Conservation (phyloP, 2,329 filamentous ascomycete species). For the Cytospora paraplurivora region DNA sequence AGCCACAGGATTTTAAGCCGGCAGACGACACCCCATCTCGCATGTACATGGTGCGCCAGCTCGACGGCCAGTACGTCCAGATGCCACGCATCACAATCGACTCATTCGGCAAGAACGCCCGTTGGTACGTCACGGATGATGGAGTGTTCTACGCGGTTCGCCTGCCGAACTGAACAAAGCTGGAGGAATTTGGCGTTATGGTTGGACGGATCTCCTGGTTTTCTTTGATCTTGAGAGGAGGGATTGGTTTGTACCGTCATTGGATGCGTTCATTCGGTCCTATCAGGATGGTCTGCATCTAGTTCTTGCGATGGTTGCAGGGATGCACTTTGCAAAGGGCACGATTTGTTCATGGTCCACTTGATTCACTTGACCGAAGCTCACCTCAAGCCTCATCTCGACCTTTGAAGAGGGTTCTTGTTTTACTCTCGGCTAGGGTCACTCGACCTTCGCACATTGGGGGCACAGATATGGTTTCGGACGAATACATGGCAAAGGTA, state of each 20-base stretch:
- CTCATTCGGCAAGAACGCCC: conserved; percentile 51
- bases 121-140: conserved; percentile 61
- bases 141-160: conserved; percentile 65
- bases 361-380: conserved; percentile 7
- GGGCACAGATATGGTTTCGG: conserved; percentile 3
- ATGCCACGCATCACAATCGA: conserved; percentile 63
- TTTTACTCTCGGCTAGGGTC: not conserved
- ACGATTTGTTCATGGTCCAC: not conserved
- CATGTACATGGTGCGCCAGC: conserved; percentile 63
- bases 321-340: conserved; percentile 1
- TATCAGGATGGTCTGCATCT: not conserved
- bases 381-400: not conserved
- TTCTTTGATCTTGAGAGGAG: not conserved
- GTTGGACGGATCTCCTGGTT: not conserved
- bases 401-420: not conserved
- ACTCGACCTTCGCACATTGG: not conserved
- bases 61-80: conserved; percentile 62
- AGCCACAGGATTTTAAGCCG: conserved; percentile 65
- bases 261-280: not conserved
- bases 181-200: not conserved
- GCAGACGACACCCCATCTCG: conserved; percentile 61
- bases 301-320: not conserved
- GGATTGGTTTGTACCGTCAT: not conserved
- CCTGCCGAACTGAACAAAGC: conserved; percentile 39
- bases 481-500: not conserved